Conservation (phyloP, 495 filamentous ascomycete species). For the Annulohypoxylon bovei region DNA sequence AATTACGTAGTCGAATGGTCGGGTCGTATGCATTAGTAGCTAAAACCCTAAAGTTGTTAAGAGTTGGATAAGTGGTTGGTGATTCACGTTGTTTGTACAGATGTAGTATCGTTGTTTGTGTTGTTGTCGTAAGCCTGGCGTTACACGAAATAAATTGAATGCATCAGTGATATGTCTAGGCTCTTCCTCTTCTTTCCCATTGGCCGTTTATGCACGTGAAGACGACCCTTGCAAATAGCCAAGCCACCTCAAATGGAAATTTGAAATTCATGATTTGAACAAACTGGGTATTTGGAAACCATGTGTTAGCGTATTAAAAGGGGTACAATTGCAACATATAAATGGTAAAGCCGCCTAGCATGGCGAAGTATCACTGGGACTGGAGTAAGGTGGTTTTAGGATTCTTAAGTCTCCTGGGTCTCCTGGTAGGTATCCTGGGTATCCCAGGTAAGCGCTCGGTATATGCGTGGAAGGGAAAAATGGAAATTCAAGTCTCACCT, state of each 20-base stretch:
- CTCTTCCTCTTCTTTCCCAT: background rate
- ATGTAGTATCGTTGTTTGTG: too few species aligned
- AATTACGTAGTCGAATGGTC: background rate
- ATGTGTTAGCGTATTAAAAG: background rate
- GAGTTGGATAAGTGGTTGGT: background rate
- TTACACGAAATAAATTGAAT: conserved; percentile 4
- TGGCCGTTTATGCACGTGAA: conserved; percentile 5
- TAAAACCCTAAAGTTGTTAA: background rate
- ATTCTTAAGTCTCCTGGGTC: background rate
- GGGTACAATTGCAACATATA: background rate
- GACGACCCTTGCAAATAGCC: background rate
- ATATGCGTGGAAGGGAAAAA: background rate
- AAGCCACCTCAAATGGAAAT: background rate
- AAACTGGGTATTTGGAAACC: background rate
- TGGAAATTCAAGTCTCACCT: background rate
- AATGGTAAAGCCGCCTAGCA: background rate
- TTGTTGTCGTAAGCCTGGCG: conserved; percentile 1
- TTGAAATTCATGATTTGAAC: background rate
- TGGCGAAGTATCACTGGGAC: background rate
- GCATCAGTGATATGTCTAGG: conserved; percentile 1
- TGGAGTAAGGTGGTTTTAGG: background rate
- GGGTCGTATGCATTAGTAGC: background rate
- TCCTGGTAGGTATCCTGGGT: background rate
- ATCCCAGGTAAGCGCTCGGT: conserved; percentile 1
- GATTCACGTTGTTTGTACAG: background rate